Base-by-base conservation (phyloP, 208 protist species). In the Trypanosomatidae sp. region DNA sequence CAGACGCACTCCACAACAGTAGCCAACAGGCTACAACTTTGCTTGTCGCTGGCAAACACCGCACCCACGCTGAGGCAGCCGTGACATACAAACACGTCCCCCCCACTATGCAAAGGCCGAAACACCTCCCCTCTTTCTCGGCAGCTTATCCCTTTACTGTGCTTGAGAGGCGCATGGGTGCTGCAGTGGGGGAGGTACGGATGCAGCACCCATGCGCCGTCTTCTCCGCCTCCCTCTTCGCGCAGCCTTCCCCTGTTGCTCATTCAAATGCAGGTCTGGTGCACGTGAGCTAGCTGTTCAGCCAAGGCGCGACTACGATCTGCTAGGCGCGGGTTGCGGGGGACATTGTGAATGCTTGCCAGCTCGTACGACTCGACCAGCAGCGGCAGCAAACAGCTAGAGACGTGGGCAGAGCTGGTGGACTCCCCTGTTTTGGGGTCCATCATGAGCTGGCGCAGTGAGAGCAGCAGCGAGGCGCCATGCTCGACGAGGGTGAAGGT, bases 331-430 rank as follows among this genome's bases (percentile, higher is more conserved):
- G 66, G 44, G 19, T 65, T 59, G 9, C 66, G 28, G 15, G 41
- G 28, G 8, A n/a, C 66, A 41, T 78, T 71, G 69, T 80, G 78
- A 17, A 83, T 67, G 44, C 75, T 71, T 50, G 78, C 72, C 7
- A 89, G 58, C 71, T 87, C 86, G 30, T 92, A 80, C 17, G 84
- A 79, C 52, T 90, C 71, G 64, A 78, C 69, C 30, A 95, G 73
- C 7, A 84, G 69, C n/a, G 90, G 82, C 71, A 95, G 52, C 70
- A 91, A 47, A 50, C 36, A 58, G 58, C 76, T 72, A 2, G 70
- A 50, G 1, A 80, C 39, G 66, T 56, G 39, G 30, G 73, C 59
- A 36, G 69, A 66, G 33, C 13, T 44, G 19, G 83, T 70, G 6
- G 76, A 28, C n/a, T 78, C 77, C 19, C 64, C 77, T 2, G 77